Evolutionary conservation across 2,329 filamentous ascomycete species (phyloP), one percentile per base, ranked within the genome.

Genomic region (Aspergillus ochraceus): DNA sequence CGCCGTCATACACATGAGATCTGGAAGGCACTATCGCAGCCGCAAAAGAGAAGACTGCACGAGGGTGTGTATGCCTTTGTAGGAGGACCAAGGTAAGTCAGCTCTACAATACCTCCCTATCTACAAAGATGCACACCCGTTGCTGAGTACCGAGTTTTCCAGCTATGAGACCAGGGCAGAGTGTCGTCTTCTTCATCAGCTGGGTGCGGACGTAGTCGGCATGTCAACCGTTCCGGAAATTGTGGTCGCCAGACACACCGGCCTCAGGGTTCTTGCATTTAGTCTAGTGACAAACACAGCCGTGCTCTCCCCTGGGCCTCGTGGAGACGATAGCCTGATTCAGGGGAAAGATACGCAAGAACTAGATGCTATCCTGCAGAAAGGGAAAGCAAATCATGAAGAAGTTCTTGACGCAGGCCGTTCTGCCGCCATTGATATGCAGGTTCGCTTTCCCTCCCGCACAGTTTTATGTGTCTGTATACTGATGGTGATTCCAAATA

Each of bases 151-250:
- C 6, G 46, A 36, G 45, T 20, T 6, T 24, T 51, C 22, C 55
- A 84, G 82, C 52, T 89, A 88, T 69, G 87, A 89, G 70, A 89
- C 86, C 2, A 78, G 87, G 61, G 86, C 86, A 1, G 86, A 89
- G 70, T 88, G 86, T 68, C 81, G 86, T 19, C 83, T 88, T 81
- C 77, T 89, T 60, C 79, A 80, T 45, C 77, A 77, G 52, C 73
- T 88, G 6, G 86, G 87, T 6, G 86, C 86, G n/a, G 87, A 89
- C 68, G 77, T 89, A n/a, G 87, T 89, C 2, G 87, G 87, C 14
- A 89, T 90, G 87, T 88, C 85, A 32, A 89, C 87, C 0, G 86
- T 89, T 29, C 87, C 87, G 8, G 87, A 90, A 69, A 87, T 89
- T 55, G 82, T 89, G 53, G 85, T 87, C 17, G 87, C 87, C 32